A percentile compares a stretch with the other conserved stretches of the same genome.
Evolutionary conservation across 2,329 filamentous ascomycete genomes (phyloP).

Genomic region (Pseudocercospora eumusae): DNA sequence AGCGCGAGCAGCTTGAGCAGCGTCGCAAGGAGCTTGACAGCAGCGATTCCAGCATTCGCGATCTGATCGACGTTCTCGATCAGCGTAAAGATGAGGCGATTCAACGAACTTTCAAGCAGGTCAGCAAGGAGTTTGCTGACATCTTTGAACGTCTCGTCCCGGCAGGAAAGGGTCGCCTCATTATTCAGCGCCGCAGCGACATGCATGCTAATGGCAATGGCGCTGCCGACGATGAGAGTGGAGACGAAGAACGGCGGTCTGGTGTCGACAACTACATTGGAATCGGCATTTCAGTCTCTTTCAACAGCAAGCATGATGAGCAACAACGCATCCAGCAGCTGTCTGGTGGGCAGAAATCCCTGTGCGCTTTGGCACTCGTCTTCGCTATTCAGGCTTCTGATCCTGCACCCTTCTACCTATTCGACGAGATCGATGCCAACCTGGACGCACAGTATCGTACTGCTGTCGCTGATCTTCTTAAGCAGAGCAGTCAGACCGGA

Average conservation of each 20-base stretch:
- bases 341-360: slow-evolving; percentile 90
- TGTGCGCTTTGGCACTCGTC: slow-evolving; percentile 94
- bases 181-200: slow-evolving; percentile 90
- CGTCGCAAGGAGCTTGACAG: slow-evolving; percentile 84
- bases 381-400: slow-evolving; percentile 99
- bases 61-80: slow-evolving; percentile 88
- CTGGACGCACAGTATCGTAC: slow-evolving; percentile 97
- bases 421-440: slow-evolving; percentile 98
- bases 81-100: slow-evolving; percentile 97
- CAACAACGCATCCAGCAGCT: slow-evolving; percentile 98
- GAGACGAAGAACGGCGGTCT: slow-evolving; percentile 51
- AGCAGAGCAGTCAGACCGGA: slow-evolving; percentile 56
- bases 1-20: slow-evolving; percentile 82
- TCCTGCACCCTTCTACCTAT: slow-evolving; percentile 97
- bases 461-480: slow-evolving; percentile 84
- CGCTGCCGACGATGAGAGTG: slow-evolving; percentile 58
- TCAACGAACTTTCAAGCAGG: slow-evolving; percentile 97
- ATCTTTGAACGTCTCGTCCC: slow-evolving; percentile 96
- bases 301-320: slow-evolving; percentile 98
- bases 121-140: slow-evolving; percentile 85
- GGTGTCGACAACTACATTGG: slow-evolving; percentile 91
- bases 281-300: slow-evolving; percentile 94
- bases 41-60: slow-evolving; percentile 83
- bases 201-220: slow-evolving; percentile 56
- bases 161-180: slow-evolving; percentile 83